Evolutionary conservation across 129 eudicot genomes (phyloP).

Genomic region (Pseudognaphalium luteoalbum): DNA sequence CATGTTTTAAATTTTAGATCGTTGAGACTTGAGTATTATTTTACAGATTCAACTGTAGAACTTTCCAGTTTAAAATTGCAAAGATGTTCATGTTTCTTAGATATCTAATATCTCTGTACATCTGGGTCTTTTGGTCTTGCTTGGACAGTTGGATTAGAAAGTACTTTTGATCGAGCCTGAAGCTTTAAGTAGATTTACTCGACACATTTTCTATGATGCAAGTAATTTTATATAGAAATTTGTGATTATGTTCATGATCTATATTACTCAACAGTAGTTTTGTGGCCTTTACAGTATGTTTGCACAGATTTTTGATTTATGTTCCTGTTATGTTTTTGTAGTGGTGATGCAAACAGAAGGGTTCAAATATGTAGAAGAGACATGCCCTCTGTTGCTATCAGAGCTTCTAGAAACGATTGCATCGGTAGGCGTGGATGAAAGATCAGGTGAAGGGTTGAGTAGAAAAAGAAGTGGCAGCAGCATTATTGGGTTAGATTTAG

Average conservation of each 20-base stretch:
- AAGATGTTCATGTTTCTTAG: background rate
- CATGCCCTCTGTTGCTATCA: slow-evolving; percentile 65
- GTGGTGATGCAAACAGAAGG: slow-evolving; percentile 92
- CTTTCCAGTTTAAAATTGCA: too few relatives aligned
- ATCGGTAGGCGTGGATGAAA: slow-evolving; percentile 55
- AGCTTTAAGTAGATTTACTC: background rate
- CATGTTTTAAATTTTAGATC: too few relatives aligned
- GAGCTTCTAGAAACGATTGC: slow-evolving; percentile 85
- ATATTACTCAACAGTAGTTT: background rate
- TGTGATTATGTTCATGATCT: background rate
- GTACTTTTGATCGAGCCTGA: too few relatives aligned
- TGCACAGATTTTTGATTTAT: background rate
- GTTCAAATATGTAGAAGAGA: slow-evolving; percentile 72
- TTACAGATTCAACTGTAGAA: too few relatives aligned
- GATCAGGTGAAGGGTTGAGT: slow-evolving; percentile 34
- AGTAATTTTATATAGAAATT: background rate
- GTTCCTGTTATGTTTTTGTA: slow-evolving; percentile 16
- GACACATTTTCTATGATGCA: background rate
- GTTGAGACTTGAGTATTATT: too few relatives aligned
- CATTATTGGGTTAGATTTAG: slow-evolving; percentile 54
- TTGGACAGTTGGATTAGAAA: background rate
- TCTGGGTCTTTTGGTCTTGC: background rate
- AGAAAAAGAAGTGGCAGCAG: slow-evolving; percentile 90
- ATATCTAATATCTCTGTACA: background rate
- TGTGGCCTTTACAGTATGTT: background rate